A percentile compares a stretch with the other conserved stretches of the same genome.
phyloP scores from a whole-genome alignment of 2,329 filamentous ascomycete species.

The Colletotrichum sublineola region DNA sequence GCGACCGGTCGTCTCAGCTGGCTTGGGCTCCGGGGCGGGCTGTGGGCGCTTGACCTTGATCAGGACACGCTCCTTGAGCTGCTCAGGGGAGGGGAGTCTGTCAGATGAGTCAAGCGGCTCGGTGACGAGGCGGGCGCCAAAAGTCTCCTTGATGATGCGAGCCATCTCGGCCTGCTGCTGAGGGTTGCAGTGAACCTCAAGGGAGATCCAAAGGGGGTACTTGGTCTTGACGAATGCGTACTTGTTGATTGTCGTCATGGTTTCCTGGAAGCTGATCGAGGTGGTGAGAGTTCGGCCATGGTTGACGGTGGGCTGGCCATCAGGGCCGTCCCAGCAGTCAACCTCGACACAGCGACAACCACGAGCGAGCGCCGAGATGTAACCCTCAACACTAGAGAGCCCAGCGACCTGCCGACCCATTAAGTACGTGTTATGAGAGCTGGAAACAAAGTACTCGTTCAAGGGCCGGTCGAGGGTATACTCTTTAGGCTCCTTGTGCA shows the following conservation, averaged over 20 bases:
- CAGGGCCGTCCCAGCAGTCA: constrained; percentile 95
- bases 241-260: constrained; percentile 92
- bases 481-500: constrained; percentile 70
- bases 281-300: constrained; percentile 92
- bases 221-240: constrained; percentile 91
- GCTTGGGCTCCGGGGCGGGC: constrained; percentile 55
- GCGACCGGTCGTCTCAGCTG: constrained; percentile 57
- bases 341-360: constrained; percentile 97
- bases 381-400: constrained; percentile 92
- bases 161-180: constrained; percentile 91
- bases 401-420: constrained; percentile 91
- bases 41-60: constrained; percentile 90
- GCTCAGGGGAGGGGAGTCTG: constrained; percentile 85
- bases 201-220: constrained; percentile 92
- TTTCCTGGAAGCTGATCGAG: constrained; percentile 89
- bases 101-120: constrained; percentile 79
- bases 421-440: constrained; percentile 98
- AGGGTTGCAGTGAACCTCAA: constrained; percentile 92
- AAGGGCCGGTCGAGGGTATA: constrained; percentile 83
- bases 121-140: constrained; percentile 83
- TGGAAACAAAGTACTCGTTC: constrained; percentile 98
- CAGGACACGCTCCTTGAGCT: constrained; percentile 85
- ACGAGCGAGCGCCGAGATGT: constrained; percentile 87
- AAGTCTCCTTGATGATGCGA: constrained; percentile 86
- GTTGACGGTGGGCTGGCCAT: constrained; percentile 89